Percentiles rank a stretch among this genome's conserved stretches.
These are phyloP conservation scores for Colletotrichum australisinense DNA, from an alignment of 2,329 filamentous ascomycete species.

Conservation along the genomic window DNA sequence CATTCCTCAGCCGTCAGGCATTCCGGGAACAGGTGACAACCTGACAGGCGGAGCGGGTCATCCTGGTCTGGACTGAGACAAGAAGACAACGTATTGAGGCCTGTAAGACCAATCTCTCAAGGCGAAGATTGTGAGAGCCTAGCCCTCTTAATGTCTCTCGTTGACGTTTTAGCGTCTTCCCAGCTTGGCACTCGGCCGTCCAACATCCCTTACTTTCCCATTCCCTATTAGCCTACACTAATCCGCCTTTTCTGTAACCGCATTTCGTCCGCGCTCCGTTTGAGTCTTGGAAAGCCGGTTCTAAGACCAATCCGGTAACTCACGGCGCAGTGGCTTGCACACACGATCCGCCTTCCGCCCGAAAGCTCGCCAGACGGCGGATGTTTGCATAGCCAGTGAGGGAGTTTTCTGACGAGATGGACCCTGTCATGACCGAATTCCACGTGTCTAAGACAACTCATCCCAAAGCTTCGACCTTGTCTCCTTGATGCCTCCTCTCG, in stretches of 20 bases:
- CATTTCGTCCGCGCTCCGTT: conserved; percentile 3
- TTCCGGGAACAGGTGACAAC: conserved; percentile 26
- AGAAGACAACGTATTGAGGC: conserved; percentile 21
- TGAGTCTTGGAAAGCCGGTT: conserved; percentile 6
- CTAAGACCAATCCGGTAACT: conserved; percentile 16
- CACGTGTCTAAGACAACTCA: conserved; percentile 21
- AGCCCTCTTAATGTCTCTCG: conserved; percentile 18
- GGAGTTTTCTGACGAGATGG: neutral
- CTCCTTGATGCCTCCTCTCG: neutral
- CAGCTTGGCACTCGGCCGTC: conserved; percentile 2
- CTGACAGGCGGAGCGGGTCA: neutral
- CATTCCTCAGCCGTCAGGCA: neutral
- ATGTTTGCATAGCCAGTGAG: conserved; percentile 25
- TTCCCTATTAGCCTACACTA: neutral
- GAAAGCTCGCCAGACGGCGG: conserved; percentile 1
- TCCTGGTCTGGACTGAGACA: neutral
- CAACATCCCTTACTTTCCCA: neutral
- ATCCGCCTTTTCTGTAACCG: neutral
- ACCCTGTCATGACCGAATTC: neutral
- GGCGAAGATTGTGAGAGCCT: neutral
- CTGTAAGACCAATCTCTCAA: conserved; percentile 5
- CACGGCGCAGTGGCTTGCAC: neutral
- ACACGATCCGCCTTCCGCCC: neutral
- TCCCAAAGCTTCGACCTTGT: neutral
- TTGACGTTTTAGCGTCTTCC: neutral